Base-by-base conservation (phyloP, 805 yeast species). In the Candida nemodendra region DNA sequence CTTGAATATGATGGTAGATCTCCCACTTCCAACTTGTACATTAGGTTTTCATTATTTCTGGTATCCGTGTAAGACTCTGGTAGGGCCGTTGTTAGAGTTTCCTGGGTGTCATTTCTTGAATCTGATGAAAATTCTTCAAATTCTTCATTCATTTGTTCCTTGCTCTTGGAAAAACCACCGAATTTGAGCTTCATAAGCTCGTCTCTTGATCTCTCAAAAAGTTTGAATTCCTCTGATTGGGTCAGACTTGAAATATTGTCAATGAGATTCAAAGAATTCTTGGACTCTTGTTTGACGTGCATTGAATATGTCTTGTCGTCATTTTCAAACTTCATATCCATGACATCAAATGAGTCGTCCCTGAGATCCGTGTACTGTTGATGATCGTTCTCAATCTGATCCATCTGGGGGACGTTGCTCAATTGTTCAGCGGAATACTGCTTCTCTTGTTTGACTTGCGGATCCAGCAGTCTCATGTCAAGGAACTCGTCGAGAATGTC, bases 1-100 rank as follows among this genome's bases (percentile, higher is more conserved):
- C 99, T 76, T 9, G 96, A 87, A 49, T 79, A 80, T 4, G 76
- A 65, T 2, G 97, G 97, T 30, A 91, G 68, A 35, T 80, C 83
- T 6, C 69, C 60, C 1, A 91, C 66, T 18, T 64, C 58, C 36
- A 84, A 47, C 38, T 69, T 65, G 56, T 74, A 79, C 36, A 73
- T 62, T 4, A 56, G 49, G 31, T 24, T 34, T 8, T 45, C 51
- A 26, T 55, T 50, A 18, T 39, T 40, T 4, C 28, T 26, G 13
- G 45, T 32, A 12, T 49, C 51, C 11, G 50, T 48, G 47, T 62
- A 65, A 16, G 50, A 59, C 4, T 32, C 32, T 1, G 69, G 68
- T 16, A 64, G 41, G 1, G 48, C 9, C 6, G 56, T 51, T 2
- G 60, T 51, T 4, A 57, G 43, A 5, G 54, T 56, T 27, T 58